These are phyloP conservation scores for Tetrahymena elliotti DNA, from an alignment of 73 alveolate species.

Conservation along the genomic window DNA sequence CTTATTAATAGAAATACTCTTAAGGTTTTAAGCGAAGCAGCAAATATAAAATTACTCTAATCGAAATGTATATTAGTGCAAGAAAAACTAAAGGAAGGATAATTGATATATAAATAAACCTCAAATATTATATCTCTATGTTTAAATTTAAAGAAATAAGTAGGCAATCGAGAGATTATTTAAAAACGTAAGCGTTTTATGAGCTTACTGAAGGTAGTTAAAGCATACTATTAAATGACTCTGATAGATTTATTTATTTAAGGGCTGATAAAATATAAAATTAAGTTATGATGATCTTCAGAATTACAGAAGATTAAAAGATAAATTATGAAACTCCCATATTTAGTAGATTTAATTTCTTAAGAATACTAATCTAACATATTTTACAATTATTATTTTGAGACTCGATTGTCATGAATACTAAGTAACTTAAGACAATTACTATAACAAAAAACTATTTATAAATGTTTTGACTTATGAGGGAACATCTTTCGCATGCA, in stretches of 20 bases:
- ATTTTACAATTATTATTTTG: not conserved
- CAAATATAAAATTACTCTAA: too few relatives aligned
- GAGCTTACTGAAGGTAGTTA: not conserved
- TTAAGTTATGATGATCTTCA: too few relatives aligned
- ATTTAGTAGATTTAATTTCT: not conserved
- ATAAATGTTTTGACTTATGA: not conserved
- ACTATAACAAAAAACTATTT: not conserved
- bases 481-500: not conserved
- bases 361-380: not conserved
- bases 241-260: not conserved
- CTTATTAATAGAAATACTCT: not conserved
- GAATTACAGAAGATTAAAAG: not conserved
- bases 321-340: not conserved
- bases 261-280: not conserved
- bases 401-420: not conserved
- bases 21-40: not conserved
- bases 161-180: not conserved
- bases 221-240: not conserved
- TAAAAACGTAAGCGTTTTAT: not conserved
- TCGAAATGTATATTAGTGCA: not conserved
- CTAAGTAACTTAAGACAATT: not conserved
- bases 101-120: not conserved
- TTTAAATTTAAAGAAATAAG: not conserved
- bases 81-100: not conserved
- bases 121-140: not conserved